Conservation (phyloP, 176 grass and related monocot species). For the Lolium perenne region DNA sequence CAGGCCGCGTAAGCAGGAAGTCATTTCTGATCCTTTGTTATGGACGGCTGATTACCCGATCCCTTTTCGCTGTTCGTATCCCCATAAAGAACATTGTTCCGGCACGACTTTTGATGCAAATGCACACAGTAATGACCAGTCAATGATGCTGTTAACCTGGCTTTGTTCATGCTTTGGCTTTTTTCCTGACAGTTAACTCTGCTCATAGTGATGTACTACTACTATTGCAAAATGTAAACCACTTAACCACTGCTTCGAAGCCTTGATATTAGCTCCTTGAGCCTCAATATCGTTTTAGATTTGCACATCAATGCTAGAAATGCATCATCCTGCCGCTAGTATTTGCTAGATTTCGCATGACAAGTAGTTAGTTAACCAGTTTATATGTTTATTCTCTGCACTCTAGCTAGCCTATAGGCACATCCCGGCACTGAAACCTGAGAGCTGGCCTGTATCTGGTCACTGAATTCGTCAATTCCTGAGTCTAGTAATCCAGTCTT, state of each 20-base stretch:
- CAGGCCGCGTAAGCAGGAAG: constrained; percentile 57
- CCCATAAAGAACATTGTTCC: constrained; percentile 65
- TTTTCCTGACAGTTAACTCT: constrained; percentile 40
- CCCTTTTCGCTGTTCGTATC: constrained; percentile 52
- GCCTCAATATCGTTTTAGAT: neutral
- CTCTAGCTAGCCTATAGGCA: neutral
- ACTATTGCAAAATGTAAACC: neutral
- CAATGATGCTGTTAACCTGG: constrained; percentile 71
- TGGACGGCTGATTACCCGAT: constrained; percentile 39
- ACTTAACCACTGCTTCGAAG: neutral
- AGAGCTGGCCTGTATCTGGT: constrained; percentile 16
- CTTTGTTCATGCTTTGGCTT: constrained; percentile 60
- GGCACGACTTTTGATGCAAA: constrained; percentile 86
- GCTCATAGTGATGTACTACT: constrained; percentile 6
- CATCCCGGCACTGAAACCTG: constrained; percentile 30
- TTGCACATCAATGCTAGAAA: neutral
- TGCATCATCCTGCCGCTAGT: constrained; percentile 17
- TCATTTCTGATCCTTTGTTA: constrained; percentile 43
- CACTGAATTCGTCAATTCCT: constrained; percentile 30
- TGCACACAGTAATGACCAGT: constrained; percentile 77
- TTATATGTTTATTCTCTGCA: neutral
- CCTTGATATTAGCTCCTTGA: neutral
- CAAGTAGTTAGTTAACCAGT: neutral
- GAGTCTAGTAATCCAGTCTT: constrained; percentile 38
- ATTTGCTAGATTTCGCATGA: neutral